Percentiles rank a stretch among this genome's conserved stretches.
Evolutionary conservation across 805 yeast genomes (phyloP).

Genomic region (Candida arabinofermentans): DNA sequence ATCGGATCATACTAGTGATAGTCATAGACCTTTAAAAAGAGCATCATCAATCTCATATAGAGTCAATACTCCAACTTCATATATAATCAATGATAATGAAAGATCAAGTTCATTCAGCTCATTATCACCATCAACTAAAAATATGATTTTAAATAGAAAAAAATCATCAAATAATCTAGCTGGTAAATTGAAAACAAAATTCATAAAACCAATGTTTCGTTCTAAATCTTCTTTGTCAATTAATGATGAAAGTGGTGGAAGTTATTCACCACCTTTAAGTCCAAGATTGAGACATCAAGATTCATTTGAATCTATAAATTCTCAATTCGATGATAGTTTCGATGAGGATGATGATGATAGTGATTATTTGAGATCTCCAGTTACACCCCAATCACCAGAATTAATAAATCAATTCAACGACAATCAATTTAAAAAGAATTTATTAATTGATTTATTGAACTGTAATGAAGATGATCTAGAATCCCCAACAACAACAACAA

Average conservation of each 20-base stretch:
- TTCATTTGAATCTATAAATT: constrained; percentile 5
- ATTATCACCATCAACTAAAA: constrained; percentile 13
- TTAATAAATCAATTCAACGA: constrained; percentile 1
- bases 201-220: constrained; percentile 24
- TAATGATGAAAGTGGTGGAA: constrained; percentile 15
- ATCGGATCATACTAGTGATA: constrained; percentile 21
- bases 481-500: constrained; percentile 1
- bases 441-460: constrained; percentile 12
- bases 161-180: constrained; percentile 9
- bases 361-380: neutral
- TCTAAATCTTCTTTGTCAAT: constrained; percentile 34
- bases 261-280: constrained; percentile 4
- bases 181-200: constrained; percentile 11
- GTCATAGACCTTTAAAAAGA: constrained; percentile 27
- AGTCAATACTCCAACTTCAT: constrained; percentile 17
- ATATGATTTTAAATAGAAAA: constrained; percentile 12
- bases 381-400: neutral
- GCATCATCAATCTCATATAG: constrained; percentile 26
- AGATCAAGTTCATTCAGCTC: constrained; percentile 13
- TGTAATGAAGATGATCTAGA: constrained; percentile 13
- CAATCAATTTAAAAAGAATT: constrained; percentile 6
- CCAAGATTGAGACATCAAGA: neutral
- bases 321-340: constrained; percentile 6
- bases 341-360: neutral
- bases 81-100: constrained; percentile 1